These are phyloP conservation scores for Gremmenia infestans DNA, from an alignment of 2,329 filamentous ascomycete genomes.

Conservation along the genomic window DNA sequence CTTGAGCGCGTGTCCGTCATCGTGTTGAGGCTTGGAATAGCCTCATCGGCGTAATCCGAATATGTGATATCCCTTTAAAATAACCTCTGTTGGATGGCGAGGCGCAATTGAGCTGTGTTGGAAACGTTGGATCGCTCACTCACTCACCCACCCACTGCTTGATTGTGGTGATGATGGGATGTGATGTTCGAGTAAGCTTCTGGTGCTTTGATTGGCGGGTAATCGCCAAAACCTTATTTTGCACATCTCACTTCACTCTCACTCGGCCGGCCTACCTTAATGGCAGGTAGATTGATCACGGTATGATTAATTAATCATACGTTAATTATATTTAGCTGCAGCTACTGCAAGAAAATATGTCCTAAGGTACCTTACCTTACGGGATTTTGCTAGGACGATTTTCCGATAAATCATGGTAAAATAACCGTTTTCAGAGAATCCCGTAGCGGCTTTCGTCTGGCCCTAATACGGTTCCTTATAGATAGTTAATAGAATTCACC, in stretches of 20 bases:
- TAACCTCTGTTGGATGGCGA: neutral
- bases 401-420: too few species aligned
- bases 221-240: neutral
- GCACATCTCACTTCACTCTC: neutral
- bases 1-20: conserved; percentile 19
- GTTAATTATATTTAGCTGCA: neutral
- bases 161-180: neutral
- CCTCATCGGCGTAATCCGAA: neutral
- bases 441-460: too few species aligned
- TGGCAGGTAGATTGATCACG: too few species aligned
- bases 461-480: too few species aligned
- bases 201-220: neutral
- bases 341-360: too few species aligned
- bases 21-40: conserved; percentile 6
- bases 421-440: too few species aligned
- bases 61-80: neutral
- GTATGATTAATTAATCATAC: neutral
- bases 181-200: neutral
- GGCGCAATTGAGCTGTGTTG: neutral
- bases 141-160: neutral
- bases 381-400: too few species aligned
- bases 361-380: too few species aligned
- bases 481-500: too few species aligned
- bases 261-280: neutral
- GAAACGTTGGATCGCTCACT: neutral